phyloP scores from a whole-genome alignment of 305 asterid genomes.

The Fraxinus xanthoxyloides region DNA sequence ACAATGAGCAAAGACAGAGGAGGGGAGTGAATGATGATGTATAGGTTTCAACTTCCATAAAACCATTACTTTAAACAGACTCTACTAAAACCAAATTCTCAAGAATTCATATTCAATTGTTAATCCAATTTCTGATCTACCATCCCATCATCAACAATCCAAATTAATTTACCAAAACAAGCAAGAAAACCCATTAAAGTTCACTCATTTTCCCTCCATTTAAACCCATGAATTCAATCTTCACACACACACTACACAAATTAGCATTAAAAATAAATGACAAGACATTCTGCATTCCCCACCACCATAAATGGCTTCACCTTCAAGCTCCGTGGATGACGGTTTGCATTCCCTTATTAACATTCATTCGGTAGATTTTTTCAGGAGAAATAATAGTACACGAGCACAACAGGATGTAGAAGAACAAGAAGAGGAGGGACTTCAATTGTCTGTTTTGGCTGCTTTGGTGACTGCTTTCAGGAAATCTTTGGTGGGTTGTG shows the following conservation, averaged over 20 bases:
- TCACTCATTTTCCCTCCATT: conserved; percentile 20
- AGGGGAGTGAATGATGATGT: conserved; percentile 29
- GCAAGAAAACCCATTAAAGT: conserved; percentile 36
- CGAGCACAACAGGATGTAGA: conserved; percentile 21
- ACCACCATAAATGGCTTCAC: conserved; percentile 34
- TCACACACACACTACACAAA: conserved; percentile 41
- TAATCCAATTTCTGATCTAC: conserved; percentile 24
- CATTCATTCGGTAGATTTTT: conserved; percentile 39
- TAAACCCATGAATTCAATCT: conserved; percentile 28
- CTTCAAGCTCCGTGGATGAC: conserved; percentile 58
- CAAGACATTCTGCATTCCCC: conserved; percentile 39
- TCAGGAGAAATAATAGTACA: conserved; percentile 38
- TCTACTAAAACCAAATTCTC: conserved; percentile 39
- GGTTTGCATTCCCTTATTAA: conserved; percentile 44
- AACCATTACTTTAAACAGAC: conserved; percentile 61
- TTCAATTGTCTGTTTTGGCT: conserved; percentile 47
- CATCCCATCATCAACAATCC: conserved; percentile 37
- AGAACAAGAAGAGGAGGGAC: conserved; percentile 26
- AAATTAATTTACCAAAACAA: neutral
- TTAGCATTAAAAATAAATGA: conserved; percentile 28
- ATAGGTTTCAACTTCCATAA: conserved; percentile 38
- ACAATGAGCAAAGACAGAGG: conserved; percentile 22
- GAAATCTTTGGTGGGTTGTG: conserved; percentile 57
- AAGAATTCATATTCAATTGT: conserved; percentile 4
- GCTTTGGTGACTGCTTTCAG: conserved; percentile 43